Evolutionary conservation across 306 rosid genomes (phyloP).

Genomic region (Trichosanthes cucumerina): DNA sequence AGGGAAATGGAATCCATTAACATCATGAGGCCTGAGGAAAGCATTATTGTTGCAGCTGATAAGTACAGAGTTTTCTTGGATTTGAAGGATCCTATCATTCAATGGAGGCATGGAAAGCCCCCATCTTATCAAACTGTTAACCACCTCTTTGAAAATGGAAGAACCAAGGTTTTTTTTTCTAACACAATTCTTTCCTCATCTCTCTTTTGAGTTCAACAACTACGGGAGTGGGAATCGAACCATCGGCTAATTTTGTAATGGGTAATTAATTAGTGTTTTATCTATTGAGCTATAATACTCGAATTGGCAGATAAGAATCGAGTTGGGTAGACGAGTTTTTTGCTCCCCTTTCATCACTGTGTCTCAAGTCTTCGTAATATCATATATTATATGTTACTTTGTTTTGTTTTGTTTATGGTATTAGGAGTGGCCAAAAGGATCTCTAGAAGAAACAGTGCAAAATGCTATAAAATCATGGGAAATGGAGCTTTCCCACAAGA

Average conservation of each 20-base stretch:
- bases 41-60: conserved; percentile 11
- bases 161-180: conserved; percentile 34
- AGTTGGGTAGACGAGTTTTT: no score
- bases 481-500: conserved; percentile 52
- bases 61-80: conserved; percentile 47
- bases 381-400: not conserved
- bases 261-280: no score
- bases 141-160: conserved; percentile 54
- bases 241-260: no score
- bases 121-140: conserved; percentile 45
- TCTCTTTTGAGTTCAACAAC: not conserved
- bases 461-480: conserved; percentile 47
- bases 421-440: conserved; percentile 60
- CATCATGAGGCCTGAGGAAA: no score
- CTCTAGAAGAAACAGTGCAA: conserved; percentile 55
- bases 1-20: no score
- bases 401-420: not conserved
- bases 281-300: no score
- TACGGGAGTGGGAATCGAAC: no score
- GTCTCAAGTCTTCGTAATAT: no score
- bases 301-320: no score
- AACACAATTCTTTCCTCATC: not conserved
- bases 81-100: conserved; percentile 9
- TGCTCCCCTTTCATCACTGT: no score
- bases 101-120: conserved; percentile 72